Percentiles rank a stretch among this genome's conserved stretches.
Conservation (phyloP, 164 flowering plant genomes). For the Protea cynaroides region DNA sequence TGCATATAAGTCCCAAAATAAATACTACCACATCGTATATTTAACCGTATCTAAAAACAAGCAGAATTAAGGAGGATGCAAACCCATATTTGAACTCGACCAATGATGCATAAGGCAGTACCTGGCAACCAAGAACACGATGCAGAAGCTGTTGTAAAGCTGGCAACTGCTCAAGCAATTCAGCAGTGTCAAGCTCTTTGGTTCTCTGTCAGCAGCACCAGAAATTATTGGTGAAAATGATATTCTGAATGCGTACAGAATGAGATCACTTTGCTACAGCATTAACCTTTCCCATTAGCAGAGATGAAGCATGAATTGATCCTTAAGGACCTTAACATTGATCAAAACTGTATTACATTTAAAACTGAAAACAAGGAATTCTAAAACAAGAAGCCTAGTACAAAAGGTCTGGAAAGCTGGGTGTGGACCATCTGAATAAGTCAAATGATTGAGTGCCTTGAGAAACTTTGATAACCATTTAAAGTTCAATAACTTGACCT, state of each 20-base stretch:
- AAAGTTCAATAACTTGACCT: no score
- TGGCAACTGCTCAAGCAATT: neutral
- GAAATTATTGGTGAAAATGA: conserved; percentile 1
- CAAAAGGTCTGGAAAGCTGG: no score
- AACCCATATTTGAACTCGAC: neutral
- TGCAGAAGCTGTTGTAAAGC: conserved; percentile 1
- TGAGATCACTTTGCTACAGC: neutral
- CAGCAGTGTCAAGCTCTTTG: conserved; percentile 66
- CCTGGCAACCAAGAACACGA: conserved; percentile 80
- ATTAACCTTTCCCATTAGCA: conserved; percentile 3
- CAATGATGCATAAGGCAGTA: conserved; percentile 10
- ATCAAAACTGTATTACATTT: no score
- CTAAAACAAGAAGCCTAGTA: no score
- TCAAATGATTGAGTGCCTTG: no score
- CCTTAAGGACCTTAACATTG: neutral
- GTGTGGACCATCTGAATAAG: no score
- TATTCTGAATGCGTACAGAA: neutral
- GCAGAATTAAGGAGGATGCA: neutral
- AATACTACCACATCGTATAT: neutral
- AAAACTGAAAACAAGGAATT: no score
- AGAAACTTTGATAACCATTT: no score
- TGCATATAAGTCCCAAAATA: conserved; percentile 31
- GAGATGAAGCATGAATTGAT: neutral
- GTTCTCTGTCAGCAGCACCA: conserved; percentile 55
- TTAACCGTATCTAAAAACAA: neutral